Evolutionary conservation across 2,329 filamentous ascomycete species (phyloP), one percentile per base, ranked within the genome.

Genomic region (Phaeoacremonium minimum): DNA sequence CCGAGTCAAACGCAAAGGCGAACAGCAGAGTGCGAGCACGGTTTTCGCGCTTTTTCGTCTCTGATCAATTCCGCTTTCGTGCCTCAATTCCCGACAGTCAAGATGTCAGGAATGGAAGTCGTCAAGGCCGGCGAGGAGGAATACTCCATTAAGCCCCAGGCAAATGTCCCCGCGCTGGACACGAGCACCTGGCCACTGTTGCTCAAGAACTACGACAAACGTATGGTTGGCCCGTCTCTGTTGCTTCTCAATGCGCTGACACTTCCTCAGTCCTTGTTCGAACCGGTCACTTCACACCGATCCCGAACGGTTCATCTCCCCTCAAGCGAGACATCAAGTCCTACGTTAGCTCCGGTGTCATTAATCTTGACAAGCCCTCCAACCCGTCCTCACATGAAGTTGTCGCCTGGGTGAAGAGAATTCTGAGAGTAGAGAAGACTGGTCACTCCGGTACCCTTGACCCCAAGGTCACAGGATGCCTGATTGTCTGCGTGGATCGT

Each of bases 371-470:
- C 71, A 95, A 95, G 73, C 93, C 91, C 40, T 94, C 90, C 36
- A 98, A 98, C 73, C 91, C 91, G 37, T 96, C 90, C 50, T 93
- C 85, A 57, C 93, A 98, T 77, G 93, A 98, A 75, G 93, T 98
- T 49, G 93, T 98, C 58, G 91, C 93, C 49, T 98, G 93, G 93
- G 86, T 97, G 53, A 98, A 98, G 83, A 84, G 91, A 54, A 97
- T 97, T 56, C 76, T 98, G 38, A 83, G 85, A 58, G 83, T 85
- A 46, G 91, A 98, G 61, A 96, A 97, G 73, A 98, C 93, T 44
- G 93, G 93, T 50, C 93, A 98, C 78, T 95, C 89, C 52, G 93
- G 93, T 62, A 98, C 93, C 44, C 85, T 98, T 54, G 93, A 98
- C 63, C 91, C 91, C 58, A 97, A 96, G 71, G 93, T 98, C 57